A percentile compares a stretch with the other conserved stretches of the same genome.
phyloP scores from a whole-genome alignment of 2,329 filamentous ascomycete genomes.

The Lizonia empirigonia region DNA sequence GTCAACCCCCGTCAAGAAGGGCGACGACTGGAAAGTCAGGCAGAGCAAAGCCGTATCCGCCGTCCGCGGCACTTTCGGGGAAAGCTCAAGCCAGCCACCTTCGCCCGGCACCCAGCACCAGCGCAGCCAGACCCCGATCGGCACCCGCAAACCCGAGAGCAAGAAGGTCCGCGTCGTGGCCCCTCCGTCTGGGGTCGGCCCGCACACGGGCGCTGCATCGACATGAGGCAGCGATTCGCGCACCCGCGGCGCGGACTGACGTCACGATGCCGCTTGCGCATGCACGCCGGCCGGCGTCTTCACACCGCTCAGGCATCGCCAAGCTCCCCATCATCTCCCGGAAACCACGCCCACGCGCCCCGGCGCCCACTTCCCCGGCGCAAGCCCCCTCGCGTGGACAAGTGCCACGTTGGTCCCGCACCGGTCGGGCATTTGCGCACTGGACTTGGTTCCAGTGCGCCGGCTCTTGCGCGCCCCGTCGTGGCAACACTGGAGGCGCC shows the following conservation, averaged over 20 bases:
- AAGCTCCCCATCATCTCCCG: slow-evolving; percentile 1
- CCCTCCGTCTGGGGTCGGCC: slow-evolving; percentile 19
- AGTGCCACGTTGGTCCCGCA: slow-evolving; percentile 9
- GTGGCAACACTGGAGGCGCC: background rate
- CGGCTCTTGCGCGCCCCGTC: background rate
- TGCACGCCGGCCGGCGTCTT: slow-evolving; percentile 7
- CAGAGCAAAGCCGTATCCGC: slow-evolving; percentile 53
- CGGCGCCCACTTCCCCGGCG: slow-evolving; percentile 15
- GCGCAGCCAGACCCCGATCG: slow-evolving; percentile 11
- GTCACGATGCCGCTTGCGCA: background rate
- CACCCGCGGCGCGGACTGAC: too few relatives aligned
- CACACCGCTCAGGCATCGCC: slow-evolving; percentile 17
- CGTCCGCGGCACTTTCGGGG: slow-evolving; percentile 43
- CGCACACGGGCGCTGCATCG: slow-evolving; percentile 6
- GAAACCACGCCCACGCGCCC: slow-evolving; percentile 2
- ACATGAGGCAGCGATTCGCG: slow-evolving; percentile 3
- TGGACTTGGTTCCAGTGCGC: too few relatives aligned
- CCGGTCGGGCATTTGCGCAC: background rate
- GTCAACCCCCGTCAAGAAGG: slow-evolving; percentile 43
- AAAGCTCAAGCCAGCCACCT: slow-evolving; percentile 14
- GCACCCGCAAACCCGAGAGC: slow-evolving; percentile 29
- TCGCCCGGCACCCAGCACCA: slow-evolving; percentile 21
- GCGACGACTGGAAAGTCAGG: slow-evolving; percentile 50
- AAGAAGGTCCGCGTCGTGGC: slow-evolving; percentile 41
- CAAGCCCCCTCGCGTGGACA: background rate